These are phyloP conservation scores for Tolypocladium ophioglossoides DNA, from an alignment of 2,329 filamentous ascomycete species.

Conservation along the genomic window DNA sequence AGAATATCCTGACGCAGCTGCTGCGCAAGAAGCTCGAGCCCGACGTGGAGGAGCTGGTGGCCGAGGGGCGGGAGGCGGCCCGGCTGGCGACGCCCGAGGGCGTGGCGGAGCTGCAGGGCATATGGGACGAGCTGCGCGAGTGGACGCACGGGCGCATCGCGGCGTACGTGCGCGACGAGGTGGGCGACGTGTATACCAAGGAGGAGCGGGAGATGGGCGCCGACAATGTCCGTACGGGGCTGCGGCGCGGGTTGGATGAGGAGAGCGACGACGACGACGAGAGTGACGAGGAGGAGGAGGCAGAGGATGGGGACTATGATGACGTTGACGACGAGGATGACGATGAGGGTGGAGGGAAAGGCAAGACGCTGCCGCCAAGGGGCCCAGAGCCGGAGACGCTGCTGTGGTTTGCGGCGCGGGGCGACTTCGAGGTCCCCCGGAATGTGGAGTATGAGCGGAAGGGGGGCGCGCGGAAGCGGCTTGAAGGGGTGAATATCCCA, in stretches of 20 bases:
- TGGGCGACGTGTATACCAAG: slow-evolving; percentile 56
- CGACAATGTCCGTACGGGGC: slow-evolving; percentile 61
- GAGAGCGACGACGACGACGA: slow-evolving; percentile 37
- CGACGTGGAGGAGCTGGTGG: slow-evolving; percentile 62
- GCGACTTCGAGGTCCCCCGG: slow-evolving; percentile 32
- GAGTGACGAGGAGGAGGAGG: no score
- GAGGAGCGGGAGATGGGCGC: slow-evolving; percentile 58
- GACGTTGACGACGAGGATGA: slow-evolving; percentile 15
- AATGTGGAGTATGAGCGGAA: slow-evolving; percentile 34
- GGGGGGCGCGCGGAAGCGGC: slow-evolving; percentile 17
- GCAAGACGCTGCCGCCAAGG: slow-evolving; percentile 14
- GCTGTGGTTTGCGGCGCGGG: slow-evolving; percentile 33
- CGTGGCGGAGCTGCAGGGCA: slow-evolving; percentile 32
- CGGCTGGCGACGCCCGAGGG: slow-evolving; percentile 32
- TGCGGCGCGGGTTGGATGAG: slow-evolving; percentile 44
- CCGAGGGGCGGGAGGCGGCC: slow-evolving; percentile 44
- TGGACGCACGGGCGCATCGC: slow-evolving; percentile 31
- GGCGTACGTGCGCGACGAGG: slow-evolving; percentile 31
- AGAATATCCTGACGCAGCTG: slow-evolving; percentile 55
- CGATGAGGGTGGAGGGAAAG: slow-evolving; percentile 3
- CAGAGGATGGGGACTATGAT: slow-evolving; percentile 37
- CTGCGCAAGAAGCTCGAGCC: slow-evolving; percentile 79
- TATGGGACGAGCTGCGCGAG: slow-evolving; percentile 42
- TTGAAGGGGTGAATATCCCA: slow-evolving; percentile 24
- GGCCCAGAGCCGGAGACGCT: slow-evolving; percentile 35